phyloP scores from a whole-genome alignment of 2,329 filamentous ascomycete species.

The Geosmithia morbida region DNA sequence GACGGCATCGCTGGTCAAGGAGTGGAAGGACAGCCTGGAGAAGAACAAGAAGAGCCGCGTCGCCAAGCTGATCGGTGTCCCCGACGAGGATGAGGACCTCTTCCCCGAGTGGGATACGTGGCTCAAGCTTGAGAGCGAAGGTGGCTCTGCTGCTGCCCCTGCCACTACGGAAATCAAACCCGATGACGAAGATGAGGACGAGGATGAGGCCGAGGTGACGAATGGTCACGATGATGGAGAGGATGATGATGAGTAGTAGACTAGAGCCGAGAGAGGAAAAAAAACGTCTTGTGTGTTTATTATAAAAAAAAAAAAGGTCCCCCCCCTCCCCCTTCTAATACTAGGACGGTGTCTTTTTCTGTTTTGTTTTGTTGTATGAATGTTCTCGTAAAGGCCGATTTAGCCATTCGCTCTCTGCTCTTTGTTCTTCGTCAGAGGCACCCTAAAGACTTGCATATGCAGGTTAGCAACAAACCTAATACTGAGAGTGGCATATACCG shows the following conservation, averaged over 20 bases:
- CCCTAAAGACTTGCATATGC: too few species aligned
- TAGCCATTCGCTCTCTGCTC: too few species aligned
- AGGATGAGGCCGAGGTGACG: background rate
- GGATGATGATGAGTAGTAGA: background rate
- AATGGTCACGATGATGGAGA: background rate
- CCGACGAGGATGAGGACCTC: slow-evolving; percentile 70
- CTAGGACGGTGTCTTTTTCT: background rate
- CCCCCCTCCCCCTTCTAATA: too few species aligned
- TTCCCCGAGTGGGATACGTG: slow-evolving; percentile 97
- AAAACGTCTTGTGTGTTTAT: background rate
- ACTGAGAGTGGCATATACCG: too few species aligned
- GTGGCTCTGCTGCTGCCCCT: slow-evolving; percentile 22
- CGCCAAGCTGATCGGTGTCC: slow-evolving; percentile 67
- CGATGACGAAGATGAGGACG: slow-evolving; percentile 4
- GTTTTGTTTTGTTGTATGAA: background rate
- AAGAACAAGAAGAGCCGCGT: slow-evolving; percentile 77
- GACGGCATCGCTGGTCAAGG: slow-evolving; percentile 48
- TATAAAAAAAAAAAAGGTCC: background rate
- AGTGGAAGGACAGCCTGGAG: slow-evolving; percentile 77
- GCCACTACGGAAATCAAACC: slow-evolving; percentile 11
- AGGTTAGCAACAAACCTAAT: too few species aligned
- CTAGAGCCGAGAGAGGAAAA: background rate
- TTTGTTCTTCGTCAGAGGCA: too few species aligned
- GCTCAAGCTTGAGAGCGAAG: slow-evolving; percentile 64
- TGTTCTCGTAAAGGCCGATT: too few species aligned